Evolutionary conservation across 2,329 filamentous ascomycete genomes (phyloP).

Genomic region (Hypomyces perniciosus): DNA sequence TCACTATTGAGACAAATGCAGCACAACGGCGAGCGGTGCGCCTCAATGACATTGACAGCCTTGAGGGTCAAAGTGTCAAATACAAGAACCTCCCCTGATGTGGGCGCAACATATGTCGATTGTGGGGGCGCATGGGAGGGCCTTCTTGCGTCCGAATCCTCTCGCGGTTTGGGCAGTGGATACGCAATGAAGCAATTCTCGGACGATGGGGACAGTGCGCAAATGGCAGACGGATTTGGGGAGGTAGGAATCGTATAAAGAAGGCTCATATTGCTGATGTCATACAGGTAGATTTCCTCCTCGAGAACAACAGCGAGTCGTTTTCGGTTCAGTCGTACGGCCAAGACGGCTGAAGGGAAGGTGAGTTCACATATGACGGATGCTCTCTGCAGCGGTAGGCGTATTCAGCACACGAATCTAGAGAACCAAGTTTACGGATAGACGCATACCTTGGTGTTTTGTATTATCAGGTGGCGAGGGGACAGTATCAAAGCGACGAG

Average conservation of each 20-base stretch:
- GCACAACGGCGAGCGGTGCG: constrained; percentile 84
- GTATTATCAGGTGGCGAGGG: constrained; percentile 86
- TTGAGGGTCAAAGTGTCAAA: constrained; percentile 88
- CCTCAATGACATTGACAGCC: constrained; percentile 91
- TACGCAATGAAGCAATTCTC: constrained; percentile 96
- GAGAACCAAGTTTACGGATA: neutral
- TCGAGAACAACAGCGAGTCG: constrained; percentile 89
- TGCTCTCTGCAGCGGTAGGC: constrained; percentile 39
- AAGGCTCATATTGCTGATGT: constrained; percentile 97
- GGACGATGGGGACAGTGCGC: constrained; percentile 86
- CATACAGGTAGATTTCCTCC: constrained; percentile 95
- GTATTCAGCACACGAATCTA: constrained; percentile 4
- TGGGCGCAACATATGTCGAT: constrained; percentile 72
- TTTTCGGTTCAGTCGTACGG: constrained; percentile 90
- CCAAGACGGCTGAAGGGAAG: constrained; percentile 92
- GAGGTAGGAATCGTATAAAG: constrained; percentile 90
- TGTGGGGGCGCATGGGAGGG: constrained; percentile 81
- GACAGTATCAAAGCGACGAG: constrained; percentile 90
- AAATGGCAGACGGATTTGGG: constrained; percentile 86
- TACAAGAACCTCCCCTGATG: constrained; percentile 85
- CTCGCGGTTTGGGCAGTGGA: constrained; percentile 70
- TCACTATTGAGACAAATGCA: constrained; percentile 90
- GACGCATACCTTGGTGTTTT: constrained; percentile 80
- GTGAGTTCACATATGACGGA: constrained; percentile 97
- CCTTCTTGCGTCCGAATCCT: constrained; percentile 50